Evolutionary conservation across 1,284 basidiomycete genomes (phyloP), one percentile per base, ranked within the genome.

Genomic region (Schizopora paradoxa): DNA sequence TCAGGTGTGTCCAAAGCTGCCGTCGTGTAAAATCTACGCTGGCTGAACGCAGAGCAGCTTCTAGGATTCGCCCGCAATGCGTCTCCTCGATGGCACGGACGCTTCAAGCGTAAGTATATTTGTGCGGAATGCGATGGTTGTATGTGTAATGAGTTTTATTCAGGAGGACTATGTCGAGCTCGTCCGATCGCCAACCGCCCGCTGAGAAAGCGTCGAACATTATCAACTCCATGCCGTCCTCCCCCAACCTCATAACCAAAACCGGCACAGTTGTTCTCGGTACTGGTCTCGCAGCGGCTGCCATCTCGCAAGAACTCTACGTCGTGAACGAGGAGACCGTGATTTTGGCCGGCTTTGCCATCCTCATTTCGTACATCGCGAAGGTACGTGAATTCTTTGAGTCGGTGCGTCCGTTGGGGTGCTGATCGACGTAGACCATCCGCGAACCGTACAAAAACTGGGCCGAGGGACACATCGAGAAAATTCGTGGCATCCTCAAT

Each of bases 271-370:
- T 94, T 61, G 76, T 96, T 61, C 82, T 97, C 52, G 91, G 92
- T 60, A 90, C 91, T 31, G 93, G 91, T 63, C 74, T 92, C 51
- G 73, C 86, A 51, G 95, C 94, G 22, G 82, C 92, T 16, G 94
- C 93, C 62, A 94, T 98, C 70, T 96, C 92, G 31, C 89, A 93
- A 66, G 95, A 99, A 72, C 82, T 98, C 48, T 98, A 97, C 66
- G 95, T 99, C 51, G 81, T 95, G 61, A 97, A 97, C 68, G 94
- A 97, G 70, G 93, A 96, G 74, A 84, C 87, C 27, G 81, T 94
- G 51, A 74, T 93, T 31, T 76, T 84, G 32, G 72, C 85, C 44
- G 94, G 89, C 41, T 91, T 89, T 59, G 74, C 90, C 57, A 86
- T 96, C 61, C 82, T 98, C 63, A 82, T 95, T 57, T 77, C 82